phyloP scores from a whole-genome alignment of 2,329 filamentous ascomycete species.

The Colletotrichum sansevieriae region DNA sequence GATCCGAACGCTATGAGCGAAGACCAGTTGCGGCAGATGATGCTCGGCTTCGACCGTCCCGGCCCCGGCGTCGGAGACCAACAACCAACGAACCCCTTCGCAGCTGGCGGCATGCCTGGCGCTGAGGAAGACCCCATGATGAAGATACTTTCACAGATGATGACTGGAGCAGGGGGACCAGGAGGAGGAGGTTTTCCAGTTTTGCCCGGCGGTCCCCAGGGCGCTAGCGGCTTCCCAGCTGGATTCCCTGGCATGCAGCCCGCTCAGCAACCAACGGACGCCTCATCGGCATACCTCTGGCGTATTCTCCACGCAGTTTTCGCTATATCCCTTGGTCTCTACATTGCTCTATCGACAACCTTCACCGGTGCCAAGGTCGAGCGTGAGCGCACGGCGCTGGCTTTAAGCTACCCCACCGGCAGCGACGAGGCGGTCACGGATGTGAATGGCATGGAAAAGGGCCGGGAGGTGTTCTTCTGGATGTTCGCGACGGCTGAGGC shows the following conservation, averaged over 20 bases:
- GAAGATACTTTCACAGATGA: slow-evolving; percentile 82
- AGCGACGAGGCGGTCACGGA: slow-evolving; percentile 47
- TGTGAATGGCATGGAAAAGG: slow-evolving; percentile 49
- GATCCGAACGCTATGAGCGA: slow-evolving; percentile 61
- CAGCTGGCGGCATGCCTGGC: slow-evolving; percentile 48
- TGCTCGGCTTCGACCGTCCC: slow-evolving; percentile 67
- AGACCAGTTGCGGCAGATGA: slow-evolving; percentile 73
- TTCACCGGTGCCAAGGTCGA: slow-evolving; percentile 76
- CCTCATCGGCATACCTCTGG: slow-evolving; percentile 68
- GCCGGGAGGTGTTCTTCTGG: slow-evolving; percentile 75
- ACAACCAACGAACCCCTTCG: slow-evolving; percentile 46
- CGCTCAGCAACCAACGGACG: slow-evolving; percentile 50
- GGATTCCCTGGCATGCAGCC: slow-evolving; percentile 52
- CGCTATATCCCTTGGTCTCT: slow-evolving; percentile 76
- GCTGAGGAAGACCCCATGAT: slow-evolving; percentile 61
- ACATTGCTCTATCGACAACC: slow-evolving; percentile 75
- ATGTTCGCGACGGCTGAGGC: slow-evolving; percentile 85
- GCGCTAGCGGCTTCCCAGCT: slow-evolving; percentile 50
- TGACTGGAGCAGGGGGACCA: slow-evolving; percentile 58
- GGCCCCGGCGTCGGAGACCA: slow-evolving; percentile 43
- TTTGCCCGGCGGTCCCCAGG: slow-evolving; percentile 31
- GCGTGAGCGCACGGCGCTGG: slow-evolving; percentile 61
- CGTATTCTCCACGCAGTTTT: slow-evolving; percentile 80
- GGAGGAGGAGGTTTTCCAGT: slow-evolving; percentile 41
- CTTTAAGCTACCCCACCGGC: slow-evolving; percentile 47